A percentile compares a stretch with the other conserved stretches of the same genome.
Evolutionary conservation across 495 filamentous ascomycete genomes (phyloP).

Genomic region (Oidiodendron maius): DNA sequence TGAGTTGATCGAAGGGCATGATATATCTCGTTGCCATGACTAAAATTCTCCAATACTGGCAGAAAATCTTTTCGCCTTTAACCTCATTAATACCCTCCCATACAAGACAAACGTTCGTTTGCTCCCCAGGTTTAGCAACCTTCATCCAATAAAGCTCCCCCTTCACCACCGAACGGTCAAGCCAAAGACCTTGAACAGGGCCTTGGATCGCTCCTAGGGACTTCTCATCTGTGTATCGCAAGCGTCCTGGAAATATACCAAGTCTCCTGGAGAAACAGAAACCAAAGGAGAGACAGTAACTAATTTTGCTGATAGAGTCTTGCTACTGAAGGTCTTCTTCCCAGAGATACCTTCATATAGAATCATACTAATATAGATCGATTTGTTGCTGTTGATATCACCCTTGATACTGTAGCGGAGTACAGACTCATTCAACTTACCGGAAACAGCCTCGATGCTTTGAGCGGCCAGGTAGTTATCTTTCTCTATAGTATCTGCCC

Average conservation of each 20-base stretch:
- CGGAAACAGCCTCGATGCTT: constrained; percentile 2
- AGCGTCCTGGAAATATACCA: background rate
- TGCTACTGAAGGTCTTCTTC: background rate
- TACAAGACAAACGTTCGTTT: too few relatives aligned
- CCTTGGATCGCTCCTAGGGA: too few relatives aligned
- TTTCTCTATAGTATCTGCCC: background rate
- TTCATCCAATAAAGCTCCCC: constrained; percentile 1
- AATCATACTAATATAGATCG: constrained; percentile 2
- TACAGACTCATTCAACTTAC: constrained; percentile 5
- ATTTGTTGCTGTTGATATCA: constrained; percentile 2
- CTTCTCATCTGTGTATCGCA: background rate
- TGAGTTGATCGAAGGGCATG: background rate
- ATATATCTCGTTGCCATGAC: constrained; percentile 1
- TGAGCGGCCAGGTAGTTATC: background rate
- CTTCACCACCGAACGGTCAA: constrained; percentile 2
- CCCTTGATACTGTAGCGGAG: constrained; percentile 8
- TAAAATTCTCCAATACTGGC: too few relatives aligned
- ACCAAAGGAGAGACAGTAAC: constrained; percentile 2
- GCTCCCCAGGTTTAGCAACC: background rate
- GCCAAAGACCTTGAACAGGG: constrained; percentile 1
- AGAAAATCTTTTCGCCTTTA: constrained; percentile 1
- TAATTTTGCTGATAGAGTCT: background rate
- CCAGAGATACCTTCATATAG: background rate
- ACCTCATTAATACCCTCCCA: constrained; percentile 1
- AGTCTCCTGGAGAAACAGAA: too few relatives aligned